Evolutionary conservation across 2,329 filamentous ascomycete species (phyloP).

Genomic region (Alternaria dauci): DNA sequence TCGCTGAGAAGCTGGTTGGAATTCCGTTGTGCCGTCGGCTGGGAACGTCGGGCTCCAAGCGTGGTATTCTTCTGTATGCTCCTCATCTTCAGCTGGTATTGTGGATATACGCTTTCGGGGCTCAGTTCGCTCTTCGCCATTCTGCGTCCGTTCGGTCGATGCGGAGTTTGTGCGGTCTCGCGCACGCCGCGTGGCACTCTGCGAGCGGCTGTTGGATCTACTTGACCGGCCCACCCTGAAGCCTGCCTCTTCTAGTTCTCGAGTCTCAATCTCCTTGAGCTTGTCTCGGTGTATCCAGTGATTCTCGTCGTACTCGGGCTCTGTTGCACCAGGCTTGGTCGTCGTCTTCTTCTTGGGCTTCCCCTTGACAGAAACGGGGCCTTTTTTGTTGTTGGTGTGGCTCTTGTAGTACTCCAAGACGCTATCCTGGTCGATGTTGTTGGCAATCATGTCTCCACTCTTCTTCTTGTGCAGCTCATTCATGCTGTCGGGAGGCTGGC

Average conservation of each 20-base stretch:
- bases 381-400: constrained; percentile 28
- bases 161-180: constrained; percentile 47
- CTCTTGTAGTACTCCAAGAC: constrained; percentile 56
- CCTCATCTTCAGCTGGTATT: constrained; percentile 56
- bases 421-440: constrained; percentile 57
- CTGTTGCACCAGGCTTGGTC: constrained; percentile 22
- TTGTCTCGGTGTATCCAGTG: constrained; percentile 91
- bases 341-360: constrained; percentile 42
- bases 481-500: constrained; percentile 44
- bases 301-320: constrained; percentile 62
- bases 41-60: constrained; percentile 78
- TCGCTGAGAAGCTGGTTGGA: constrained; percentile 54
- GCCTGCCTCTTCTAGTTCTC: constrained; percentile 81
- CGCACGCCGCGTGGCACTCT: constrained; percentile 38
- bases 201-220: constrained; percentile 50
- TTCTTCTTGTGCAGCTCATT: constrained; percentile 51
- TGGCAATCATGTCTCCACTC: constrained; percentile 54
- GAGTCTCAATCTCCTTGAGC: constrained; percentile 79
- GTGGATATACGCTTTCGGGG: constrained; percentile 46
- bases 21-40: constrained; percentile 73
- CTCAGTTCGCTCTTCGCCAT: constrained; percentile 41
- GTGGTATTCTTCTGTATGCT: constrained; percentile 35
- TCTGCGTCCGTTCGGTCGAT: constrained; percentile 31
- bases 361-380: constrained; percentile 24
- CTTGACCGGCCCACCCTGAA: constrained; percentile 63